Evolutionary conservation across 257 asterid genomes (phyloP), one percentile per base, ranked within the genome.

Genomic region (Nicotiana obtusifolia): DNA sequence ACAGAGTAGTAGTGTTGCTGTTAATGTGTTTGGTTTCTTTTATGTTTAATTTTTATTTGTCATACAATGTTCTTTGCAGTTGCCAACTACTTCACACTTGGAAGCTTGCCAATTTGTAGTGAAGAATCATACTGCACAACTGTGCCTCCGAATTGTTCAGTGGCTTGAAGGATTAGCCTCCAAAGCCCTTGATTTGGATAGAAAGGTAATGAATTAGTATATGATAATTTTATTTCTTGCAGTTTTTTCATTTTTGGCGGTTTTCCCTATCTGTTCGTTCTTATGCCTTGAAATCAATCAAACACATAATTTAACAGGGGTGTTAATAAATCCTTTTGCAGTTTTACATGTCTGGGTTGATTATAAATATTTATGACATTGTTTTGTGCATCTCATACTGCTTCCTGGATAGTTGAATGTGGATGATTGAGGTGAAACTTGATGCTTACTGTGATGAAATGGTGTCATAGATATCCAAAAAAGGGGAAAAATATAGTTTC

Each of bases 101-200:
- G 97, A 93, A 84, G 99, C 97, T 79, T 92, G 97, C 86, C 94
- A 92, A 83, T 95, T 91, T 86, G 98, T 94, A 81, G 76, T 86
- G 33, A 87, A 22, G 83, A 84, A 93, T 91, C 97, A 91, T 83
- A 91, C 92, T 53, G 97, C 97, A 9, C 97, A 95, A 82, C 88
- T 94, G 78, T 94, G 99, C 87, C 92, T 94, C 81, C 91, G 99
- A 84, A 92, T 95, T 86, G 97, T 94, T 88, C 97, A 94, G 83
- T 95, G 99, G 99, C 97, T 95, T 73, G 99, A 95, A 89, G 98
- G 92, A 82, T 88, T 95, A 88, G 94, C 98, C n/a, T 95, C 97
- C 82, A 94, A 91, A 86, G 91, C 95, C 64, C 97, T 95, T 83
- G 97, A 94, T 89, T 94, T 94, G 87, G 98, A 92, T 67, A 92